Evolutionary conservation across 148 eudicot species (phyloP), one percentile per base, ranked within the genome.

Genomic region (Polygonum aviculare): DNA sequence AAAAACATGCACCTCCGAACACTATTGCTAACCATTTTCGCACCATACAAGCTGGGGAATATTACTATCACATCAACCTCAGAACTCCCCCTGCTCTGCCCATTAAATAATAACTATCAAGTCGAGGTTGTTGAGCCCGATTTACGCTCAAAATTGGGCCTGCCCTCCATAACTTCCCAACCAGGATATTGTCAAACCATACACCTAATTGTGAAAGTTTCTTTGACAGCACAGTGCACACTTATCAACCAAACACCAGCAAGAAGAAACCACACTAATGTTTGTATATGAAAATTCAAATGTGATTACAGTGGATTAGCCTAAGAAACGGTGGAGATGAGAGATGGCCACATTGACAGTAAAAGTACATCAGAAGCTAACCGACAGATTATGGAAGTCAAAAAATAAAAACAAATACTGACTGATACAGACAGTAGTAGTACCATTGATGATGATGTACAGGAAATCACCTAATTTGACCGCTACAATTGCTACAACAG

Each of bases 401-500:
- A 44, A 44, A 44, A 7, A 3, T 12, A 50, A 50, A 0, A 50
- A 16, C 54, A 14, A 50, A 50, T 50, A 18, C 18, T 50, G 54
- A 12, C 12, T 50, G 3, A 7, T 49, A 15, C 12, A 50, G 12
- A 40, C 7, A 40, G 7, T 26, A 26, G 9, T 7, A 44, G 47
- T 44, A 44, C 22, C 22, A 54, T 54, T n/a, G 19, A 18, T 18
- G 60, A 62, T 26, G 69, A 62, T 15, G 69, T 26, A 62, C 38
- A 62, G 69, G 15, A 62, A 62, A 62, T 62, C 38, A 62, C 69
- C 69, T 62, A 62, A 16, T 62, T 62, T 62, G 38, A 62, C 69
- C 36, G 12, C 31, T 62, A 62, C 69, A 31, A 31, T 12, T 33
- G 4, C 38, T 22, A 16, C 11, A 16, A 15, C 7, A 10, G 31